phyloP scores from a whole-genome alignment of 169 alveolate species.

The Ophryocystis elektroscirrha region DNA sequence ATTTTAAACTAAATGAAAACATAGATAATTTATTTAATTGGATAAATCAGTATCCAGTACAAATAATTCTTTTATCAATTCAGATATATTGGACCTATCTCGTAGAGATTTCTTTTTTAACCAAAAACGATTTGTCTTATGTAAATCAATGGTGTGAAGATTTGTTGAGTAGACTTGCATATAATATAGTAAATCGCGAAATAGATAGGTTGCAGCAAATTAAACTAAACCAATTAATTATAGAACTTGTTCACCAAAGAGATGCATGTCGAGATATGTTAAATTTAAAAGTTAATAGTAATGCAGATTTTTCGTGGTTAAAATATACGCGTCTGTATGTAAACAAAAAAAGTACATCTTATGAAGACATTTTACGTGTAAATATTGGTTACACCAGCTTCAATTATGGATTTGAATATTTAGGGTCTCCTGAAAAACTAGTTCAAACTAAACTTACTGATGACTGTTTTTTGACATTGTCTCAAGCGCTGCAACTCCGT shows the following conservation, averaged over 20 bases:
- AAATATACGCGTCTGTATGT: slow-evolving; percentile 81
- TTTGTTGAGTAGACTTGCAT: slow-evolving; percentile 54
- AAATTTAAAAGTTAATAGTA: slow-evolving; percentile 23
- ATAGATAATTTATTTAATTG: slow-evolving; percentile 24
- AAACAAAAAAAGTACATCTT: slow-evolving; percentile 42
- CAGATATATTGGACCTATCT: slow-evolving; percentile 54
- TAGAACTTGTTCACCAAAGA: slow-evolving; percentile 82
- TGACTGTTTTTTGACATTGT: slow-evolving; percentile 78
- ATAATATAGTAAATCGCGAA: slow-evolving; percentile 56
- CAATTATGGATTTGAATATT: slow-evolving; percentile 86
- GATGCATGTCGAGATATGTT: slow-evolving; percentile 62
- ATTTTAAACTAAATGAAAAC: background rate
- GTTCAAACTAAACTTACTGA: slow-evolving; percentile 95
- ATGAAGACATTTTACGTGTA: slow-evolving; percentile 30
- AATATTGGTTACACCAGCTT: slow-evolving; percentile 73
- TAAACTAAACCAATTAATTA: slow-evolving; percentile 66
- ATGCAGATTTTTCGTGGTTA: slow-evolving; percentile 69
- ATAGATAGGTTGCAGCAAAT: slow-evolving; percentile 55
- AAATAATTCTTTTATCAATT: slow-evolving; percentile 48
- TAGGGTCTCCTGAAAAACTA: slow-evolving; percentile 80
- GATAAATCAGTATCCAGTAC: slow-evolving; percentile 49
- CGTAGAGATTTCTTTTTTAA: slow-evolving; percentile 6
- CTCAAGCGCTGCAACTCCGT: slow-evolving; percentile 80
- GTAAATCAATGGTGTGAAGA: too few species aligned
- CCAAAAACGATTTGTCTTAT: slow-evolving; percentile 33